A percentile compares a stretch with the other conserved stretches of the same genome.
These are phyloP conservation scores for Saccharomycopsis sp. DNA, from an alignment of 805 yeast genomes.

Conservation along the genomic window DNA sequence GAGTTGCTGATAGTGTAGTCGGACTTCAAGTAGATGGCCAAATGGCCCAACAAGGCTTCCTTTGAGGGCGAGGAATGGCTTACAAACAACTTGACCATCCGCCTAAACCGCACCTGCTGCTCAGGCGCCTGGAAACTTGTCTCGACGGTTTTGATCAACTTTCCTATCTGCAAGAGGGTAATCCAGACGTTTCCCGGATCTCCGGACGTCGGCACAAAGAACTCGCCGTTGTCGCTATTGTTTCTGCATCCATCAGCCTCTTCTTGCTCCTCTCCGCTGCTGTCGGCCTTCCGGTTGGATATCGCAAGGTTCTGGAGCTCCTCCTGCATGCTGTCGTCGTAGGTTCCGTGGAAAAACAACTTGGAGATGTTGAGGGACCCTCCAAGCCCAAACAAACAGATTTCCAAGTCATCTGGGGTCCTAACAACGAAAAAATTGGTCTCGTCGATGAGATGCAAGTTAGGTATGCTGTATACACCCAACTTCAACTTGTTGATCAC, in stretches of 20 bases:
- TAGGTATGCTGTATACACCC: constrained; percentile 47
- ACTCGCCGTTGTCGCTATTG: constrained; percentile 21
- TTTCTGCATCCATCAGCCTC: constrained; percentile 26
- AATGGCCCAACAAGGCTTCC: constrained; percentile 61
- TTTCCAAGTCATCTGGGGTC: constrained; percentile 35
- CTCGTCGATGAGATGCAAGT: constrained; percentile 59
- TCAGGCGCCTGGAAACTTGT: constrained; percentile 30
- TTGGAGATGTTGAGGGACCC: constrained; percentile 63
- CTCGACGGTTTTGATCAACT: constrained; percentile 45
- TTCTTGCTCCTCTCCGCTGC: not conserved
- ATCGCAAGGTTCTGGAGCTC: constrained; percentile 2
- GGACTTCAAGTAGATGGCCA: constrained; percentile 59
- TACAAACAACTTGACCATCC: constrained; percentile 47
- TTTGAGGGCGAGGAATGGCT: constrained; percentile 66
- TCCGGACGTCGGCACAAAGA: constrained; percentile 46
- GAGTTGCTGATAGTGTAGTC: constrained; percentile 72
- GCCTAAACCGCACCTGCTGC: constrained; percentile 26
- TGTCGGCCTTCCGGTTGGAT: not conserved
- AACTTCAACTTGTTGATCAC: constrained; percentile 56
- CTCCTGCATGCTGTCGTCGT: constrained; percentile 24
- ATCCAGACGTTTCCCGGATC: constrained; percentile 71
- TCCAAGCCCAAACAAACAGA: constrained; percentile 64
- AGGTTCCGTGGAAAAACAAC: constrained; percentile 57
- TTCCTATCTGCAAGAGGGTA: constrained; percentile 64
- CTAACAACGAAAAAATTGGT: constrained; percentile 37